A percentile compares a stretch with the other conserved stretches of the same genome.
These are phyloP conservation scores for Paradendryphiella salina DNA, from an alignment of 2,329 filamentous ascomycete genomes.

Conservation along the genomic window DNA sequence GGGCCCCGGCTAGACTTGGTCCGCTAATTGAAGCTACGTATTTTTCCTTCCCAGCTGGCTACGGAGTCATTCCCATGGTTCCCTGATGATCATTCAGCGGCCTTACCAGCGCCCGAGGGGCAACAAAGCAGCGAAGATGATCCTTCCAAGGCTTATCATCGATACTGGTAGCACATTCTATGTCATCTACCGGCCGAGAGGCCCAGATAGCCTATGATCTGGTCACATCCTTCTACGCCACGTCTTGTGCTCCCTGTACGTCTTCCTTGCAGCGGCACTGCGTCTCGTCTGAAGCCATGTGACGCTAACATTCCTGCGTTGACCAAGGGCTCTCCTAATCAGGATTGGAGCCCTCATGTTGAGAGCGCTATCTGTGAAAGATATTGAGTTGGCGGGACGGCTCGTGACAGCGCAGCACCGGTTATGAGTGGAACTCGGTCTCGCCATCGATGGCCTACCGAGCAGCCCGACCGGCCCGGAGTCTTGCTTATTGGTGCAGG, in stretches of 20 bases:
- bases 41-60: no score
- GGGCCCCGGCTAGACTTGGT: no score
- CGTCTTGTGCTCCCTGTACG: background rate
- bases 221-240: background rate
- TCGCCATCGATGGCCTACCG: constrained; percentile 4
- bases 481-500: background rate
- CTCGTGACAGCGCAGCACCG: background rate
- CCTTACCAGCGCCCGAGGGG: no score
- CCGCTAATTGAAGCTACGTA: no score
- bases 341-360: background rate
- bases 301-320: background rate
- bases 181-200: background rate
- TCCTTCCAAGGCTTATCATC: background rate
- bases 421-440: background rate
- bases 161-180: background rate
- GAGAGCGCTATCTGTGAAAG: background rate
- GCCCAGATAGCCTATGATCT: background rate
- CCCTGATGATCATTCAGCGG: no score
- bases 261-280: constrained; percentile 7
- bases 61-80: no score
- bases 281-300: constrained; percentile 1
- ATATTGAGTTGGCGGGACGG: constrained; percentile 3
- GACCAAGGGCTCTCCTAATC: constrained; percentile 1
- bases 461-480: constrained; percentile 3
- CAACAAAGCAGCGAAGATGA: no score